Evolutionary conservation across 1,139 yeast genomes (phyloP), one percentile per base, ranked within the genome.

Genomic region (Ogataea hybrid): DNA sequence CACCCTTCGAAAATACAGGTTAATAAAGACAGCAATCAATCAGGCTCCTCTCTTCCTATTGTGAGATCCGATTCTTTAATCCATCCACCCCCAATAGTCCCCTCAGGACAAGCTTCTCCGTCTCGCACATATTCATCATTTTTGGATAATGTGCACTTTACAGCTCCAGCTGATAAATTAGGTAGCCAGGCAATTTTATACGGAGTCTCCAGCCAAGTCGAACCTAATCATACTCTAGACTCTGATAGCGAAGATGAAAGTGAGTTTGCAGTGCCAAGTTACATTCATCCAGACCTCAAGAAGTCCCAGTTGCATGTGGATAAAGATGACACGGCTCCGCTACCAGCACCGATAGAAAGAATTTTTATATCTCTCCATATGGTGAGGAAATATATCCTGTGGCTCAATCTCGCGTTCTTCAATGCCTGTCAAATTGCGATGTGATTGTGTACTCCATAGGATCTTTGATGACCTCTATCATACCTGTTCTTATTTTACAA

Each of bases 371-470:
- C 37, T 85, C 90, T 25, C 94, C 95, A 0, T 86, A 85, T 56
- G 96, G 96, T 1, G 88, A 85, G 56, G 96, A 88, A 57, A 84
- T 87, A 25, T 77, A 82, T 51, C 96, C 97, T 3, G 64, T 71
- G 20, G 92, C 94, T 2, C 84, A 84, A 51, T 65, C 79, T 6
- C 69, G 86, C 45, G 92, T 84, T 0, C 61, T 78, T 1, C 62
- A 76, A 0, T 70, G 77, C 17, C 61, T 88, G 3, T 60, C 72
- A 16, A 59, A 67, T 9, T 69, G 85, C 0, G 76, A 81, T 37
- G 72, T 76, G 11, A 64, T 89, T 0, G 69, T 90, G 0, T 88
- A 81, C 57, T 85, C 95, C 1, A 84, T 90, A 46, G 97, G 97
- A 1, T 85, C 95, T 3, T 67, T 90, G 33, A 84, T 86, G 83